Conservation (phyloP, 192 early-diverging fungal species). For the Haplosporangium gracile region DNA sequence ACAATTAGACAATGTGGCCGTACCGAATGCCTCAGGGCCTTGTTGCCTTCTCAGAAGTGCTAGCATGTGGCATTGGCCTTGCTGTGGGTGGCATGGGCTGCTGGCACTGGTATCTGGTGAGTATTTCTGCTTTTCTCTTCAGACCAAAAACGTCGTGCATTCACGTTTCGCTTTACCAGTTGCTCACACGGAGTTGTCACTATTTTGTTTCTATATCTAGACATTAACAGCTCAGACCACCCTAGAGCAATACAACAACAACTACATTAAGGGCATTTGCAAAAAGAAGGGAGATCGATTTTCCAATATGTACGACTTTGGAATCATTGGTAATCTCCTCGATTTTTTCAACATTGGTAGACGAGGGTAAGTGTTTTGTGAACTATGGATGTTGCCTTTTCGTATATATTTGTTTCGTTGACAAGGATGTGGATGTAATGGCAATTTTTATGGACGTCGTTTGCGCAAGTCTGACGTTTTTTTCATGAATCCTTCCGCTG, state of each 20-base stretch:
- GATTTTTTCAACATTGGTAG: conserved; percentile 66
- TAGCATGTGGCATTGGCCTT: conserved; percentile 7
- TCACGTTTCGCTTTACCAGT: background rate
- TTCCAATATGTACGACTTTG: conserved; percentile 58
- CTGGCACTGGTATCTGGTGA: conserved; percentile 71
- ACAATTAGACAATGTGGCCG: conserved; percentile 21
- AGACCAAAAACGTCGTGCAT: background rate
- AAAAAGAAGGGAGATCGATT: conserved; percentile 59
- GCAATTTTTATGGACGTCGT: background rate
- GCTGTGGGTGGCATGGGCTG: conserved; percentile 55
- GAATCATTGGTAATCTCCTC: conserved; percentile 52
- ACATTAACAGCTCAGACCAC: conserved; percentile 67
- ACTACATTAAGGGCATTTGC: conserved; percentile 57
- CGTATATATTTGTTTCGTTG: background rate
- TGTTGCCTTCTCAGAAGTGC: conserved; percentile 21
- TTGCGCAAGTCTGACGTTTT: background rate
- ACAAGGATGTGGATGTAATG: conserved; percentile 7
- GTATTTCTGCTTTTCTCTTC: background rate
- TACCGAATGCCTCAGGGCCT: conserved; percentile 11
- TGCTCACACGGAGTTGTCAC: background rate
- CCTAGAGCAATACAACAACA: conserved; percentile 69
- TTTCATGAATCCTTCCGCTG: background rate
- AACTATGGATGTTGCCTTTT: background rate
- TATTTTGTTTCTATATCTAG: conserved; percentile 26
- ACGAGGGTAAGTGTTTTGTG: conserved; percentile 51